phyloP scores from a whole-genome alignment of 2,329 filamentous ascomycete species.

The Aspergillus quadrilineatus region DNA sequence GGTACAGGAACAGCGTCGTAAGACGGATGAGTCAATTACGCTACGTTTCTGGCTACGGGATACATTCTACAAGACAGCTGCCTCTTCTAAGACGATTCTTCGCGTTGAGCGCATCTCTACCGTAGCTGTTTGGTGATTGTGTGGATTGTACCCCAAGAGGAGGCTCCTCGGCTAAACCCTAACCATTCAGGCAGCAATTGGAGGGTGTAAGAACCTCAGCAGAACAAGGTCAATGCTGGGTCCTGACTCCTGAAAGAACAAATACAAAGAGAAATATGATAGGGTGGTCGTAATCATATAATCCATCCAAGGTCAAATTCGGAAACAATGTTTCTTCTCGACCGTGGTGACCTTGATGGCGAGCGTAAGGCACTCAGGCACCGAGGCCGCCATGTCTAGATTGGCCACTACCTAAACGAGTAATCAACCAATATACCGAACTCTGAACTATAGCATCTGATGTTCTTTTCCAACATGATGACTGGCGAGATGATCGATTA shows the following conservation, averaged over 20 bases:
- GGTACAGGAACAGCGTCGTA: neutral
- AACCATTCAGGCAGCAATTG: slow-evolving; percentile 19
- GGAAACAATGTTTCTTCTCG: neutral
- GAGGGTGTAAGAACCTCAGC: neutral
- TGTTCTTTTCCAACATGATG: neutral
- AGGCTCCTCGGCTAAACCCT: slow-evolving; percentile 43
- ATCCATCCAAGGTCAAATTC: too few relatives aligned
- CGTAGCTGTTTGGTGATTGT: slow-evolving; percentile 10
- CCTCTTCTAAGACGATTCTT: neutral
- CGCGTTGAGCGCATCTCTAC: neutral
- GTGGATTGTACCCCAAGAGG: slow-evolving; percentile 16
- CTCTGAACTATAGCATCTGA: neutral
- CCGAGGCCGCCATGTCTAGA: neutral
- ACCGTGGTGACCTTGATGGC: neutral
- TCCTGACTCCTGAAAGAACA: neutral
- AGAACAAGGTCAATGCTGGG: neutral
- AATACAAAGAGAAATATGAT: neutral
- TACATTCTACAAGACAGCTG: neutral
- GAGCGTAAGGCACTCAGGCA: neutral
- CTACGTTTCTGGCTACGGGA: slow-evolving; percentile 4
- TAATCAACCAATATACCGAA: slow-evolving; percentile 9
- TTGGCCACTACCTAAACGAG: slow-evolving; percentile 18
- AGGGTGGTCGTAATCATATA: too few relatives aligned
- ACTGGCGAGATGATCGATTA: neutral
- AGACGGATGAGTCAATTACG: neutral